A percentile compares a stretch with the other conserved stretches of the same genome.
Conservation (phyloP, 2,329 filamentous ascomycete genomes). For the Beauveria rudraprayagi region DNA sequence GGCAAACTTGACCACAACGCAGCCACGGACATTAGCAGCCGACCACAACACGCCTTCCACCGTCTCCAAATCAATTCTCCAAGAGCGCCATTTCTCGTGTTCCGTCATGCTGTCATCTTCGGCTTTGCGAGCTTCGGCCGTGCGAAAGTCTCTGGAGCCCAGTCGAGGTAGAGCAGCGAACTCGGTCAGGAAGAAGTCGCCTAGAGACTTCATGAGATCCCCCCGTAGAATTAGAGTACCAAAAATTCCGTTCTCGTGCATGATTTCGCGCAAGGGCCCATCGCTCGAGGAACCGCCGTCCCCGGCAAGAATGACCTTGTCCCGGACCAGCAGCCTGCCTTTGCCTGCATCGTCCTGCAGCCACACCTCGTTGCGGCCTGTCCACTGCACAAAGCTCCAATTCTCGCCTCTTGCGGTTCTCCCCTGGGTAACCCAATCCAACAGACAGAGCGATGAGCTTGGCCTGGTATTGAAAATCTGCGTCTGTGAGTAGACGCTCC, state of each 20-base stretch:
- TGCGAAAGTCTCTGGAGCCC: slow-evolving; percentile 69
- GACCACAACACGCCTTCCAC: slow-evolving; percentile 66
- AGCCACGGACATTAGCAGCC: slow-evolving; percentile 69
- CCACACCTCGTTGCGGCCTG: slow-evolving; percentile 85
- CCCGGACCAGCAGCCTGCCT: slow-evolving; percentile 67
- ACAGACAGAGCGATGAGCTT: slow-evolving; percentile 60
- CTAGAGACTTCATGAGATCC: slow-evolving; percentile 55
- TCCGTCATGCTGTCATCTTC: slow-evolving; percentile 30
- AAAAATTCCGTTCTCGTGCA: slow-evolving; percentile 68
- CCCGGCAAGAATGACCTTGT: slow-evolving; percentile 68
- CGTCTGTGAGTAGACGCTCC: slow-evolving; percentile 74
- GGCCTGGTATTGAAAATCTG: slow-evolving; percentile 64
- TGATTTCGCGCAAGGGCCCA: slow-evolving; percentile 47
- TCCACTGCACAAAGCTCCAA: slow-evolving; percentile 77
- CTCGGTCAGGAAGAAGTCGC: slow-evolving; percentile 68
- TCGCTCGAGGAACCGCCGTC: slow-evolving; percentile 33
- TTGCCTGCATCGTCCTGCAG: slow-evolving; percentile 26
- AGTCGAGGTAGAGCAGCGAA: slow-evolving; percentile 74
- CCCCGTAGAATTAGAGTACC: slow-evolving; percentile 82
- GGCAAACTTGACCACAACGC: slow-evolving; percentile 86
- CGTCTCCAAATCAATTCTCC: slow-evolving; percentile 51
- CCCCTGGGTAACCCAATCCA: slow-evolving; percentile 94
- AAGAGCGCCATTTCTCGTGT: slow-evolving; percentile 44
- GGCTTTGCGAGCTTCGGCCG: slow-evolving; percentile 38
- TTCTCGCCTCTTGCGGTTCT: slow-evolving; percentile 77